phyloP scores from a whole-genome alignment of 768 basidiomycete species.

The Boletus pseudopeckii region DNA sequence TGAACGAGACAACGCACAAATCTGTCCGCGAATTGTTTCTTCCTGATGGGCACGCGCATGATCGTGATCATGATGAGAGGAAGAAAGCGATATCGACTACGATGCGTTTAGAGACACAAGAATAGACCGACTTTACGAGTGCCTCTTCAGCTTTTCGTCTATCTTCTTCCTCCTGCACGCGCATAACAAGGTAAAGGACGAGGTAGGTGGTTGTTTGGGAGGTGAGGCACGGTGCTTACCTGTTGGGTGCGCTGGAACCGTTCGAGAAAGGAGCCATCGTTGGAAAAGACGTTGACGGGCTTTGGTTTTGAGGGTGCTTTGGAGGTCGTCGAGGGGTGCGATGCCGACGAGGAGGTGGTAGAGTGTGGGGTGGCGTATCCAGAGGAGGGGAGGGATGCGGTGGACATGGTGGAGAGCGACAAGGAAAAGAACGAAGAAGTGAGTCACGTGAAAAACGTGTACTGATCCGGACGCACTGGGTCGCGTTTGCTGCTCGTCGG shows the following conservation, averaged over 20 bases:
- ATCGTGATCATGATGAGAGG: background rate
- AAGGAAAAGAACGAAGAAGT: background rate
- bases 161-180: constrained; percentile 53
- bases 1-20: constrained; percentile 44
- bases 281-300: constrained; percentile 59
- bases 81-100: background rate
- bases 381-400: background rate
- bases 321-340: constrained; percentile 6
- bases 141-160: constrained; percentile 52
- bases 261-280: constrained; percentile 68
- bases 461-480: too few species aligned
- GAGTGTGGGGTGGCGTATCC: background rate
- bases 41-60: constrained; percentile 35
- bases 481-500: too few species aligned
- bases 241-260: constrained; percentile 27
- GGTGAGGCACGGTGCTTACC: constrained; percentile 33
- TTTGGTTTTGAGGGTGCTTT: constrained; percentile 36
- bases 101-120: background rate
- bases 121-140: constrained; percentile 43
- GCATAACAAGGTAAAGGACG: background rate
- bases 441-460: too few species aligned
- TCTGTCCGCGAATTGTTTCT: constrained; percentile 56
- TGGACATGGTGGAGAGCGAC: constrained; percentile 10
- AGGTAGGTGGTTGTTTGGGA: background rate
- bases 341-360: background rate